Conservation (phyloP, 1,139 yeast species). For the Scheffersomyces segobiensis region DNA sequence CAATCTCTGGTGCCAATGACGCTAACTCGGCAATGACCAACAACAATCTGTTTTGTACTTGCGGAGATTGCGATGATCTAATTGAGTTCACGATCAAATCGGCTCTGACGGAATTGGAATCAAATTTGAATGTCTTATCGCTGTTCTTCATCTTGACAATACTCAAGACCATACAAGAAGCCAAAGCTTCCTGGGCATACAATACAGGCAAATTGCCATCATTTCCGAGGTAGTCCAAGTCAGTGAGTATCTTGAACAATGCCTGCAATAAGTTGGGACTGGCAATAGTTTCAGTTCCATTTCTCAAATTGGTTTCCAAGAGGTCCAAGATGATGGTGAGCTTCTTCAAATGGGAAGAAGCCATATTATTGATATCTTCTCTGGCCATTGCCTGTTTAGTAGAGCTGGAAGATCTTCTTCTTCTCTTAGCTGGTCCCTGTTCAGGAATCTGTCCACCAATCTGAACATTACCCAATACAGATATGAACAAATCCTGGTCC, state of each 20-base stretch:
- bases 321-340: slow-evolving; percentile 80
- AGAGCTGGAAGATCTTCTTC: slow-evolving; percentile 78
- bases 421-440: slow-evolving; percentile 61
- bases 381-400: slow-evolving; percentile 75
- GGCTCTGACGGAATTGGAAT: slow-evolving; percentile 76
- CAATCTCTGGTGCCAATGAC: slow-evolving; percentile 83
- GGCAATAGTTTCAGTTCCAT: slow-evolving; percentile 21
- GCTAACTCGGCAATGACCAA: slow-evolving; percentile 88
- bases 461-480: slow-evolving; percentile 52
- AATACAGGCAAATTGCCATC: slow-evolving; percentile 91
- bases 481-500: slow-evolving; percentile 46
- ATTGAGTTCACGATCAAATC: slow-evolving; percentile 90
- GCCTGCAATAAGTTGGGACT: slow-evolving; percentile 54
- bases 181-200: slow-evolving; percentile 88
- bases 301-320: slow-evolving; percentile 52
- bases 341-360: slow-evolving; percentile 75
- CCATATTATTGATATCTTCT: slow-evolving; percentile 68
- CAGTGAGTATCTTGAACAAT: slow-evolving; percentile 74
- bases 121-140: slow-evolving; percentile 34
- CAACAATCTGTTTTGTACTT: slow-evolving; percentile 85
- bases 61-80: slow-evolving; percentile 87
- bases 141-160: slow-evolving; percentile 50
- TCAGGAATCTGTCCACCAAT: slow-evolving; percentile 45
- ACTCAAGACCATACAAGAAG: slow-evolving; percentile 78
- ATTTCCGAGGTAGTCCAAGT: slow-evolving; percentile 81